Conservation (phyloP, 2,329 filamentous ascomycete genomes). For the Penicillium sclerotiorum region DNA sequence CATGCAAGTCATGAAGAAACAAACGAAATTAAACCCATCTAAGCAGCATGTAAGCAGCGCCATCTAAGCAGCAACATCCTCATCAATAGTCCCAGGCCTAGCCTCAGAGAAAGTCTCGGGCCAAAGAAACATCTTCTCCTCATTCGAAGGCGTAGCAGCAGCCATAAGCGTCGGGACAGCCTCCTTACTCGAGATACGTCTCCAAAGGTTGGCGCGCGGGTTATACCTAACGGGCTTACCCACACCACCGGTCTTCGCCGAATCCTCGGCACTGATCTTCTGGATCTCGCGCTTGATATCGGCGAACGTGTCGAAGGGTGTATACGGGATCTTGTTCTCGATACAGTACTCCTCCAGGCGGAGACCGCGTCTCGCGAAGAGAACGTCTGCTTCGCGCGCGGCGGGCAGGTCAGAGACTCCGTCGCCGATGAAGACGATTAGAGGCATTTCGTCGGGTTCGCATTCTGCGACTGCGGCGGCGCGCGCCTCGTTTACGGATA, state of each 20-base stretch:
- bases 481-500: constrained; percentile 65
- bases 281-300: constrained; percentile 65
- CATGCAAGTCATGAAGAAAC: constrained; percentile 5
- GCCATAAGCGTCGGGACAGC: constrained; percentile 54
- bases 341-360: constrained; percentile 67
- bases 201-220: constrained; percentile 69
- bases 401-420: constrained; percentile 69
- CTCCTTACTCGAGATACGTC: constrained; percentile 61
- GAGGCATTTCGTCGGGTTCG: constrained; percentile 63
- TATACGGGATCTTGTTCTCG: constrained; percentile 63
- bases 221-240: constrained; percentile 66
- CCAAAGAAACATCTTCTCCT: constrained; percentile 67
- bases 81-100: constrained; percentile 32
- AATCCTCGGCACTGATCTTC: constrained; percentile 61
- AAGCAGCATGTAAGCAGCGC: not conserved
- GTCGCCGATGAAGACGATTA: constrained; percentile 71
- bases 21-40: not conserved
- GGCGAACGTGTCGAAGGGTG: constrained; percentile 66
- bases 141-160: constrained; percentile 55
- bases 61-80: not conserved
- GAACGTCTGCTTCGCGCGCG: constrained; percentile 66
- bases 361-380: constrained; percentile 68
- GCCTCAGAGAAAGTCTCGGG: constrained; percentile 59
- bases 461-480: constrained; percentile 55
- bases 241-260: constrained; percentile 61